These are phyloP conservation scores for Rhododendron ovatum DNA, from an alignment of 148 eudicot genomes.

Conservation along the genomic window DNA sequence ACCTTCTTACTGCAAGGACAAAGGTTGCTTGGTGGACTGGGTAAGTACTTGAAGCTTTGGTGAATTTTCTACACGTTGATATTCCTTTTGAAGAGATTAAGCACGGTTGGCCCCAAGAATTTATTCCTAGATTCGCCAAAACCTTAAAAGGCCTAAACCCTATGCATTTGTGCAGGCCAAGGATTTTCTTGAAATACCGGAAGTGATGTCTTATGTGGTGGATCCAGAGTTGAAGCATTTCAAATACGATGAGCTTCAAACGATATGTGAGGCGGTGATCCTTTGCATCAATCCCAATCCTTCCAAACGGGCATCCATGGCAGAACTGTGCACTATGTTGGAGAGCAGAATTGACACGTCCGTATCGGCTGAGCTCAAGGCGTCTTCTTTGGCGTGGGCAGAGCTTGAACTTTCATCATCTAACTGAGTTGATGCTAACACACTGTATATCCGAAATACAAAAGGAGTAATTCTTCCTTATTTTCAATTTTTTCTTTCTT, in stretches of 20 bases:
- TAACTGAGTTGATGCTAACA: slow-evolving; percentile 32
- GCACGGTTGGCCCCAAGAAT: background rate
- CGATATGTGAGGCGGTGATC: slow-evolving; percentile 55
- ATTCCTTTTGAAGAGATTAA: background rate
- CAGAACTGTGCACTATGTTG: slow-evolving; percentile 49
- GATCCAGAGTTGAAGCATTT: slow-evolving; percentile 84
- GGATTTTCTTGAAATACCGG: slow-evolving; percentile 67
- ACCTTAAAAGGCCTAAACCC: background rate
- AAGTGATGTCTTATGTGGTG: slow-evolving; percentile 57
- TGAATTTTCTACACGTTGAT: background rate
- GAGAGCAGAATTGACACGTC: slow-evolving; percentile 72
- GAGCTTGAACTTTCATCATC: slow-evolving; percentile 79
- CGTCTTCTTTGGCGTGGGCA: slow-evolving; percentile 94
- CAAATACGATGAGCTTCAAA: slow-evolving; percentile 58
- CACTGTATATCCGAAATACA: slow-evolving; percentile 26
- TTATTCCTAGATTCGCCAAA: background rate
- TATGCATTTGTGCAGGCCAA: slow-evolving; percentile 47
- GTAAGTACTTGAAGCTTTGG: slow-evolving; percentile 29
- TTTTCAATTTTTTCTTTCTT: background rate
- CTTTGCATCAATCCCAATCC: slow-evolving; percentile 52
- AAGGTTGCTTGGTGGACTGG: slow-evolving; percentile 83
- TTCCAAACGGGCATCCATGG: slow-evolving; percentile 42
- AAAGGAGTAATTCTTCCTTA: background rate
- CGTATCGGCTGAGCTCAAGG: slow-evolving; percentile 61
- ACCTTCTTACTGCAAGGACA: slow-evolving; percentile 63